A percentile compares a stretch with the other conserved stretches of the same genome.
Evolutionary conservation across 306 rosid genomes (phyloP).

Genomic region (Argentina anserina): DNA sequence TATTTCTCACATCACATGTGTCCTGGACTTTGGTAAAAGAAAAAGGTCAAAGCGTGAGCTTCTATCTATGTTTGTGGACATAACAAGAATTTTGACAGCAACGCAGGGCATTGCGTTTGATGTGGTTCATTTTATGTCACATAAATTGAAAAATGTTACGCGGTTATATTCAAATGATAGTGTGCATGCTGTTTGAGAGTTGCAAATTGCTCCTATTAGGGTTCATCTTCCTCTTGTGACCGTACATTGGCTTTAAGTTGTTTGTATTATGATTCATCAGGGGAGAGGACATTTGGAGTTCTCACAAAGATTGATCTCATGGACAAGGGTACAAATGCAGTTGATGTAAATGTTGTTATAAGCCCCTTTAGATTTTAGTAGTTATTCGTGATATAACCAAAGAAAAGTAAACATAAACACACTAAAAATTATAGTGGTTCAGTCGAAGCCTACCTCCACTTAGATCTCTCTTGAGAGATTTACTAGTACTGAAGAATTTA

Average conservation of each 20-base stretch:
- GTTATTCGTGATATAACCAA: too few relatives aligned
- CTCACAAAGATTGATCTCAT: slow-evolving; percentile 45
- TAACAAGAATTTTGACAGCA: background rate
- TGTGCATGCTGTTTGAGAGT: background rate
- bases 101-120: background rate
- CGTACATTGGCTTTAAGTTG: background rate
- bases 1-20: background rate
- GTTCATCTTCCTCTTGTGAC: background rate
- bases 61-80: background rate
- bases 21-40: background rate
- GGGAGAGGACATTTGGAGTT: slow-evolving; percentile 49
- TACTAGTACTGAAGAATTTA: too few relatives aligned
- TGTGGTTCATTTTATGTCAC: background rate
- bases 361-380: too few relatives aligned
- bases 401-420: too few relatives aligned
- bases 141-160: background rate
- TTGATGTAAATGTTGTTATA: too few relatives aligned
- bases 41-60: background rate
- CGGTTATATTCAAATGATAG: background rate
- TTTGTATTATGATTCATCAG: slow-evolving; percentile 19
- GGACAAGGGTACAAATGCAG: slow-evolving; percentile 52
- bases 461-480: too few relatives aligned
- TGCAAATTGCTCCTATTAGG: background rate
- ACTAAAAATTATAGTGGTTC: too few relatives aligned
- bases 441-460: too few relatives aligned